Conservation (phyloP, 2,329 filamentous ascomycete species). For the Sclerotinia trifoliorum region DNA sequence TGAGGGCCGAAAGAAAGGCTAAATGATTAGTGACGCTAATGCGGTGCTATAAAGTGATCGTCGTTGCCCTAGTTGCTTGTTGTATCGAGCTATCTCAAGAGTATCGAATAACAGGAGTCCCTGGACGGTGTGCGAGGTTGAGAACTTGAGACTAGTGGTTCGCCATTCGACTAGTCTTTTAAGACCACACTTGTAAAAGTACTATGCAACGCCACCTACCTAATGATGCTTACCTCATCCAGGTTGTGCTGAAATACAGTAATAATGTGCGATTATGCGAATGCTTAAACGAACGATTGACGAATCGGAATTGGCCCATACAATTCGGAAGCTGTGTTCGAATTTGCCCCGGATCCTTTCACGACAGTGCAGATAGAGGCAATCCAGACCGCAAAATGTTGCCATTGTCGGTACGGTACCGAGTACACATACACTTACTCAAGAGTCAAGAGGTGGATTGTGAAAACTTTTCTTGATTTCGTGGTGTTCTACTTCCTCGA, state of each 20-base stretch:
- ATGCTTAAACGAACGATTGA: not conserved
- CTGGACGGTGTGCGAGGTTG: constrained; percentile 1
- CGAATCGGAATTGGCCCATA: not conserved
- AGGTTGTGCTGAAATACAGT: not conserved
- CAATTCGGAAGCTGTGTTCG: not conserved
- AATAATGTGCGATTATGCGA: not conserved
- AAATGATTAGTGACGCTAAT: not conserved
- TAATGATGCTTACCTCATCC: not conserved
- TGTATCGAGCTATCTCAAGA: not conserved
- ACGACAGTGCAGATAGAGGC: constrained; percentile 10
- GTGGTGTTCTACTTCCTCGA: too few species aligned
- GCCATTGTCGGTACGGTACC: too few species aligned
- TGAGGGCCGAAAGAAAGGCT: not conserved
- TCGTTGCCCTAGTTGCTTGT: constrained; percentile 1
- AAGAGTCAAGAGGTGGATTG: not conserved
- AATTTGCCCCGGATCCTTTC: not conserved
- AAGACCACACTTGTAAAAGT: not conserved
- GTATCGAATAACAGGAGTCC: not conserved
- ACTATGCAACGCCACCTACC: not conserved
- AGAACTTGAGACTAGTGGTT: constrained; percentile 1
- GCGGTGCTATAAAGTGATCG: not conserved
- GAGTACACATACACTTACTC: not conserved
- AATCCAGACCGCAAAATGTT: not conserved
- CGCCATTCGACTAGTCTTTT: not conserved
- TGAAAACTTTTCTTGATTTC: not conserved